A percentile compares a stretch with the other conserved stretches of the same genome.
Conservation (phyloP, 805 yeast species). For the Kluyveromyces dobzhanskii region DNA sequence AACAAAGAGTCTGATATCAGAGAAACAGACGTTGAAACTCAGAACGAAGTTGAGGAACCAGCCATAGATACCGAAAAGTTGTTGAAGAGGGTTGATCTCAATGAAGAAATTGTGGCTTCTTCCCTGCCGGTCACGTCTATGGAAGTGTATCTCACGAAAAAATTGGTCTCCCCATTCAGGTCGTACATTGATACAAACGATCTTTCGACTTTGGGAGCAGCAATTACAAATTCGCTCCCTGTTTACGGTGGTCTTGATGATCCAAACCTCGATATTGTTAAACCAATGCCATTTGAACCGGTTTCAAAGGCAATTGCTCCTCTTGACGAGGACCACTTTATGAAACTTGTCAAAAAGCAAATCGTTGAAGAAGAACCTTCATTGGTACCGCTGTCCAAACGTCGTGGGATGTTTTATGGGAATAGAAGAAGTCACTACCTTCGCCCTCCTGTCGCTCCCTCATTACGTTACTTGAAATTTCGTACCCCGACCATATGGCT, state of each 20-base stretch:
- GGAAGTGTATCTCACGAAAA: slow-evolving; percentile 21
- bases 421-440: slow-evolving; percentile 53
- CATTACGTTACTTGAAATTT: slow-evolving; percentile 65
- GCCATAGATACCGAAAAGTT: slow-evolving; percentile 32
- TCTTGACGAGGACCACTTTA: slow-evolving; percentile 54
- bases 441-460: slow-evolving; percentile 90
- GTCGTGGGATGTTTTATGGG: slow-evolving; percentile 37
- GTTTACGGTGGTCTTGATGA: slow-evolving; percentile 23
- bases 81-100: slow-evolving; percentile 19
- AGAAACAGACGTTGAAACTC: too few species aligned
- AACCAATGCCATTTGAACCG: slow-evolving; percentile 37
- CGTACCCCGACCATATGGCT: slow-evolving; percentile 94
- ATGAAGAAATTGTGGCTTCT: slow-evolving; percentile 25
- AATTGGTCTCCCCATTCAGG: slow-evolving; percentile 25
- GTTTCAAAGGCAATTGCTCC: slow-evolving; percentile 62
- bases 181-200: slow-evolving; percentile 25
- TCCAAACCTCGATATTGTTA: slow-evolving; percentile 24
- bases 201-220: slow-evolving; percentile 27
- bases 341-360: slow-evolving; percentile 46
- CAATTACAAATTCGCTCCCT: slow-evolving; percentile 29
- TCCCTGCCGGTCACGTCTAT: slow-evolving; percentile 25
- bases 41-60: background rate
- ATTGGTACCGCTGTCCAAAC: slow-evolving; percentile 26
- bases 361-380: slow-evolving; percentile 35
- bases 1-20: background rate